A percentile compares a stretch with the other conserved stretches of the same genome.
Conservation (phyloP, 2,329 filamentous ascomycete genomes). For the Aureobasidium sp. region DNA sequence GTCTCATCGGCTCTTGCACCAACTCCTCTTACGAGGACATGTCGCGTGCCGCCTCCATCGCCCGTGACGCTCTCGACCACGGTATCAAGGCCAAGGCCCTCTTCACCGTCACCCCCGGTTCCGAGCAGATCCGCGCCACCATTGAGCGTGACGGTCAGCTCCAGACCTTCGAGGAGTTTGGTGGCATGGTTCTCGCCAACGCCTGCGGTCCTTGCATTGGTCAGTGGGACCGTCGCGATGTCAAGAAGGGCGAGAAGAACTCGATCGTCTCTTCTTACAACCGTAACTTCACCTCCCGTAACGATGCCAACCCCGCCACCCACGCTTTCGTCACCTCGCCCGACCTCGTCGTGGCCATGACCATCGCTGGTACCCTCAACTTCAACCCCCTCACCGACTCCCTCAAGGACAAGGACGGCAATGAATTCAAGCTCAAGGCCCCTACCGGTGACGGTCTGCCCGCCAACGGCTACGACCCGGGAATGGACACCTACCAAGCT, state of each 20-base stretch:
- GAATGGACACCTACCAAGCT: conserved; percentile 90
- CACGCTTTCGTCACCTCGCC: conserved; percentile 91
- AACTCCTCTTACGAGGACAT: conserved; percentile 89
- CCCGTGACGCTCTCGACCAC: conserved; percentile 81
- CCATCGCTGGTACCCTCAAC: conserved; percentile 73
- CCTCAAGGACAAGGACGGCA: conserved; percentile 91
- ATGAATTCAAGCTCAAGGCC: conserved; percentile 81
- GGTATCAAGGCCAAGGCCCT: conserved; percentile 88
- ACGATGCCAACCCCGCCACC: conserved; percentile 90
- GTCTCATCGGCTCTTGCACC: conserved; percentile 96
- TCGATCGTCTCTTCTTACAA: conserved; percentile 99
- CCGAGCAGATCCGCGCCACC: conserved; percentile 92
- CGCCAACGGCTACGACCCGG: conserved; percentile 75
- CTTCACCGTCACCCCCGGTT: conserved; percentile 94
- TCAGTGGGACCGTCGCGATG: conserved; percentile 90
- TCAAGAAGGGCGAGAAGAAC: conserved; percentile 93
- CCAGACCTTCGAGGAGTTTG: conserved; percentile 91
- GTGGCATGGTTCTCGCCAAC: conserved; percentile 89
- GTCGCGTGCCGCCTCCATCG: conserved; percentile 87
- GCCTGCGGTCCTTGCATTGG: conserved; percentile 87
- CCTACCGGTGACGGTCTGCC: conserved; percentile 81
- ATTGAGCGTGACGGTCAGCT: conserved; percentile 87
- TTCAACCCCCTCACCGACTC: conserved; percentile 95
- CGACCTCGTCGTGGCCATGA: conserved; percentile 80
- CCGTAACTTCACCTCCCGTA: conserved; percentile 98